phyloP scores from a whole-genome alignment of 305 asterid genomes.

The Stenogyne calaminthoides region DNA sequence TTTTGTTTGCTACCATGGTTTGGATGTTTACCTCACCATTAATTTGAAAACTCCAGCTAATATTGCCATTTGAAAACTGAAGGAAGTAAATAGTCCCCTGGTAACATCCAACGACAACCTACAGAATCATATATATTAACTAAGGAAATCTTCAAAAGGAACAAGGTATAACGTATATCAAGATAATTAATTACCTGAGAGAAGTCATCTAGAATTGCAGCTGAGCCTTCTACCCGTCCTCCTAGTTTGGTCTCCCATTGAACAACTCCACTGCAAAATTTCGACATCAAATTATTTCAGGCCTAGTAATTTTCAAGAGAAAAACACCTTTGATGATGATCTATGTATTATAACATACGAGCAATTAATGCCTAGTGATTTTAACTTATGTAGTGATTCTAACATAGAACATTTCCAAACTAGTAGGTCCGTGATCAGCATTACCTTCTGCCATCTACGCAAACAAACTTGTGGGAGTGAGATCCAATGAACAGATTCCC shows the following conservation, averaged over 20 bases:
- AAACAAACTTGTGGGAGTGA: conserved; percentile 78
- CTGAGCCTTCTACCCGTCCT: conserved; percentile 90
- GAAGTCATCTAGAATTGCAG: conserved; percentile 72
- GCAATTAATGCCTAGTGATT: not conserved
- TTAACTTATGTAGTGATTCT: not conserved
- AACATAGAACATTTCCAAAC: conserved; percentile 24
- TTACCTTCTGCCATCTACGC: conserved; percentile 75
- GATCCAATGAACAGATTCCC: conserved; percentile 76
- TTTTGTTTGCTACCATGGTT: not conserved
- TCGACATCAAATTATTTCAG: conserved; percentile 19
- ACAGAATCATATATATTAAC: conserved; percentile 34
- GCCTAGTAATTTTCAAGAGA: not conserved
- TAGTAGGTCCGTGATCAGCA: conserved; percentile 25
- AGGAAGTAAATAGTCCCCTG: conserved; percentile 80
- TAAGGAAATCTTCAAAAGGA: conserved; percentile 12
- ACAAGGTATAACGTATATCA: conserved; percentile 20
- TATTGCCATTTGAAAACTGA: conserved; percentile 61
- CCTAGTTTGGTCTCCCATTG: conserved; percentile 76
- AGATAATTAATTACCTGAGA: conserved; percentile 65
- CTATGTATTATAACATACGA: no score
- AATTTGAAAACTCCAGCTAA: conserved; percentile 78
- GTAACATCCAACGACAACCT: conserved; percentile 95
- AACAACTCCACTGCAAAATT: conserved; percentile 64
- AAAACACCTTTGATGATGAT: not conserved
- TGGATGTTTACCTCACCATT: conserved; percentile 65